phyloP scores from a whole-genome alignment of 192 early-diverging fungal species.

The Coemansia sp. region DNA sequence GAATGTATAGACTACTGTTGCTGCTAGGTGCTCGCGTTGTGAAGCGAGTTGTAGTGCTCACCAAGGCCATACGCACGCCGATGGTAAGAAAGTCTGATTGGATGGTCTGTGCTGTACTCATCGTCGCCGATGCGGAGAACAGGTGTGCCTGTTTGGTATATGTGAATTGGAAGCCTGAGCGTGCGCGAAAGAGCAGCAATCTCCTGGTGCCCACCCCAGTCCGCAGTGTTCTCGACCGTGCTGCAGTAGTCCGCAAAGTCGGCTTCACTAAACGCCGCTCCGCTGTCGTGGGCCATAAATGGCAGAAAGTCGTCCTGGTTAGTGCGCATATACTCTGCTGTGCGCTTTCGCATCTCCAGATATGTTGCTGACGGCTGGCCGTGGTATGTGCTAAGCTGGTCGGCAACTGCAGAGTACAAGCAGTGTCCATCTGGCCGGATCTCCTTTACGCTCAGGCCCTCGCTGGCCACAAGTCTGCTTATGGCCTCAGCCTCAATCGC shows the following conservation, averaged over 20 bases:
- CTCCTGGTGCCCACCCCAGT: conserved; percentile 95
- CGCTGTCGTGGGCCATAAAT: conserved; percentile 78
- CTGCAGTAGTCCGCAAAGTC: conserved; percentile 78
- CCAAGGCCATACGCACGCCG: conserved; percentile 89
- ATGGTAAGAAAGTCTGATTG: conserved; percentile 82
- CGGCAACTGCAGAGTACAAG: conserved; percentile 85
- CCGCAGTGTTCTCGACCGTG: conserved; percentile 74
- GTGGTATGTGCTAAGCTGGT: conserved; percentile 69
- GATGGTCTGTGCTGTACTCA: conserved; percentile 56
- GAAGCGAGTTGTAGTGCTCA: conserved; percentile 94
- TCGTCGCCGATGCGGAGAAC: conserved; percentile 82
- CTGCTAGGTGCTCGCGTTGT: conserved; percentile 15
- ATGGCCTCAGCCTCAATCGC: conserved; percentile 73
- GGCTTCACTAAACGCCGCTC: conserved; percentile 68
- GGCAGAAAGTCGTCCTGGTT: conserved; percentile 89
- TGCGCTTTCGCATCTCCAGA: conserved; percentile 65
- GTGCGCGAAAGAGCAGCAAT: conserved; percentile 77
- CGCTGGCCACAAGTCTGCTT: conserved; percentile 54
- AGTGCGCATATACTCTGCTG: conserved; percentile 77
- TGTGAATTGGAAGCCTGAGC: conserved; percentile 73
- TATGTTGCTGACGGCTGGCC: conserved; percentile 55
- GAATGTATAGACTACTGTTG: background rate
- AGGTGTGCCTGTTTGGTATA: conserved; percentile 83
- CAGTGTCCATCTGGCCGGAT: conserved; percentile 92
- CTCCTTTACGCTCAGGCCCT: conserved; percentile 67